phyloP scores from a whole-genome alignment of 2,329 filamentous ascomycete genomes.

The Exophiala xenobiotica region DNA sequence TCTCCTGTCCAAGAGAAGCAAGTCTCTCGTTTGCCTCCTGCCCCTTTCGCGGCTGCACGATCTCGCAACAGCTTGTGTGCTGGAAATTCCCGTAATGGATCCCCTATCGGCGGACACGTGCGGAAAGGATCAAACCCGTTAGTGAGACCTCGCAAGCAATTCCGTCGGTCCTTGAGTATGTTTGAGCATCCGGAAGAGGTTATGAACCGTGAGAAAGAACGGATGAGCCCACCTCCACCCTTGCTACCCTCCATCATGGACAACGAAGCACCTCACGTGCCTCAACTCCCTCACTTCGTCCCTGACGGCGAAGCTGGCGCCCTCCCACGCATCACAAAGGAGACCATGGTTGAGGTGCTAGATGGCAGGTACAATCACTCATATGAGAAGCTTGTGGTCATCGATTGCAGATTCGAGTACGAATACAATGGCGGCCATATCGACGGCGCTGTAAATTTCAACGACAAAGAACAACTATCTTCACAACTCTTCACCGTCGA shows the following conservation, averaged over 20 bases:
- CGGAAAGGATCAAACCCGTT: conserved; percentile 72
- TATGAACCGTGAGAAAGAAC: conserved; percentile 71
- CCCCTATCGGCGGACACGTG: conserved; percentile 68
- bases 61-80: conserved; percentile 16
- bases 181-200: conserved; percentile 89
- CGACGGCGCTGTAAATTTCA: conserved; percentile 89
- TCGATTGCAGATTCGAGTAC: conserved; percentile 98
- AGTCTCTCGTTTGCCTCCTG: conserved; percentile 35
- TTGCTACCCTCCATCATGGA: conserved; percentile 76
- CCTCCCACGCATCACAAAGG: conserved; percentile 80
- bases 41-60: conserved; percentile 21
- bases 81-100: conserved; percentile 60
- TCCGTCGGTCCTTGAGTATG: conserved; percentile 93
- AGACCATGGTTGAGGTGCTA: conserved; percentile 81
- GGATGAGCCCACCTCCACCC: conserved; percentile 47
- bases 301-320: conserved; percentile 77
- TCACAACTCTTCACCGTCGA: conserved; percentile 69
- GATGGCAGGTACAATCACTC: conserved; percentile 75
- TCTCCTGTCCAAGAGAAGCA: conserved; percentile 63
- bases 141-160: conserved; percentile 78
- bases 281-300: conserved; percentile 79
- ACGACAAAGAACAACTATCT: conserved; percentile 87
- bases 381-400: conserved; percentile 79
- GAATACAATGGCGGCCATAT: conserved; percentile 98
- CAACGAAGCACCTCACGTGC: conserved; percentile 63